Base-by-base conservation (phyloP, 139 green algal genomes). In the Mychonastes homosphaera region DNA sequence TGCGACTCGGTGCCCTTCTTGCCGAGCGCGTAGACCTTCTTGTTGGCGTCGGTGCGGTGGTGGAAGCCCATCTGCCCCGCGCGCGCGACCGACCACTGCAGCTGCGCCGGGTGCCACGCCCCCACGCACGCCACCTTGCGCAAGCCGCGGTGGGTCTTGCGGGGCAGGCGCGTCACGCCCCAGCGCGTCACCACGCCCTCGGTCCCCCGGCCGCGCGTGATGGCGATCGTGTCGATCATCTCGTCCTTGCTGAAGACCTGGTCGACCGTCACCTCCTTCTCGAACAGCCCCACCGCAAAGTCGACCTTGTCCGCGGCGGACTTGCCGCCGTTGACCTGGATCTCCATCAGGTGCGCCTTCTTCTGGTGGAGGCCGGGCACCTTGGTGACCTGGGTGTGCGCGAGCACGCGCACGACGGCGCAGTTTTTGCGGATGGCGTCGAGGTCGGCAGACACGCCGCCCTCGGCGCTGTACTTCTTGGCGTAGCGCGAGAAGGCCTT, bases 1-100 rank as follows among this genome's bases (percentile, higher is more conserved):
- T 95, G 87, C 52, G 47, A 76, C 39, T 85, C 83, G 43, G 94
- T 79, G 61, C 83, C 89, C 78, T 88, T 92, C 81, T 97, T 95
- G 69, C 93, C 93, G 27, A 99, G 68, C 74, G 88, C 87, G 87
- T 97, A 98, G n/a, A 98, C 74, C 89, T 98, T 99, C 89, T 99
- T 98, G 91, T 99, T 98, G 75, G 96, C 94, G 84, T 99, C 90
- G 0, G 93, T 99, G 55, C 93, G 81, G 84, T 99, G 93, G 79
- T 96, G 87, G 79, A 94, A 96, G 55, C 93, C 93, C 67, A 87
- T 65, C 84, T 97, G 92, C 79, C 93, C 93, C 10, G 88, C 78
- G 47, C 93, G 86, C 16, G 93, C 85, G 50, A 98, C 93, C 24
- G 85, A 95, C 90, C 87, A 99, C 53, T 79, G 78, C 57, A 99